These are phyloP conservation scores for Dipteronia sinensis DNA, from an alignment of 345 rosid genomes.

Conservation along the genomic window DNA sequence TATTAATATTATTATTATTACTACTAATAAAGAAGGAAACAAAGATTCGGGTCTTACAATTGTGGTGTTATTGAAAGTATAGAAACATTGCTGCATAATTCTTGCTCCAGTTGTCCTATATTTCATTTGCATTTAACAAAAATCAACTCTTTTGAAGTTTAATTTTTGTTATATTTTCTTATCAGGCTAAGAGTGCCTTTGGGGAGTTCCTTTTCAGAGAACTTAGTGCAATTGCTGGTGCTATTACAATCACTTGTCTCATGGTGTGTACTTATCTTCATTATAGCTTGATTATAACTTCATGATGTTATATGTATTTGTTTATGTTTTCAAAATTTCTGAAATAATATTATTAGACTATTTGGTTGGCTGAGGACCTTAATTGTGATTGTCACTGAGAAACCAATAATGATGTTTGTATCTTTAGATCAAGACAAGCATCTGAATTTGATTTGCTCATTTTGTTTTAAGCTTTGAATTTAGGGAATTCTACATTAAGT, in stretches of 20 bases:
- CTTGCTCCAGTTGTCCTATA: neutral
- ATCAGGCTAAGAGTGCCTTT: constrained; percentile 61
- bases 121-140: neutral
- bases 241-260: constrained; percentile 86
- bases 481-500: neutral
- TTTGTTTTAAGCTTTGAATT: neutral
- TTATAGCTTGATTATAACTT: neutral
- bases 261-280: constrained; percentile 55
- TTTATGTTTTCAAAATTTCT: neutral
- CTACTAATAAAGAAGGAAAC: too few species aligned
- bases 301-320: neutral
- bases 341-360: neutral
- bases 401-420: neutral
- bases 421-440: neutral
- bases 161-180: constrained; percentile 17
- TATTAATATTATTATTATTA: too few species aligned
- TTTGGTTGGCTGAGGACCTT: neutral
- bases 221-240: constrained; percentile 76
- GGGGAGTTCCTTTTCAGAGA: constrained; percentile 65
- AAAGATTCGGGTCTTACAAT: too few species aligned
- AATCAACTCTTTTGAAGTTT: neutral
- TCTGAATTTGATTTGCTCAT: neutral
- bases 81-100: neutral
- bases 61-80: constrained; percentile 2
- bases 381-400: neutral